A percentile compares a stretch with the other conserved stretches of the same genome.
phyloP scores from a whole-genome alignment of 73 alveolate genomes.

The Symbiodinium pilosum region DNA sequence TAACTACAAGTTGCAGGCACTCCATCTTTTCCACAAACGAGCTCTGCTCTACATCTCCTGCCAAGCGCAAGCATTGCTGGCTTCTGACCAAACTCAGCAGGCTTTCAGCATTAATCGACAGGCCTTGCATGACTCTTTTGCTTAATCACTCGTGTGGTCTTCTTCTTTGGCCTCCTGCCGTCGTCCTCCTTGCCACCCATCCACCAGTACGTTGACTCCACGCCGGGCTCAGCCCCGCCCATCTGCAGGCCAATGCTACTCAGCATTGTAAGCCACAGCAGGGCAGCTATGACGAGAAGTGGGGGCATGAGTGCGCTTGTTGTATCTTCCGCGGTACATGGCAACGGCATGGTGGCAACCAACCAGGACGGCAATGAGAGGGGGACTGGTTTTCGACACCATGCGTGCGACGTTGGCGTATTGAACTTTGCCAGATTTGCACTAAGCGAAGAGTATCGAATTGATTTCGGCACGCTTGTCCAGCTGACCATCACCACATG shows the following conservation, averaged over 20 bases:
- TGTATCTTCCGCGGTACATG: background rate
- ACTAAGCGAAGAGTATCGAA: no score
- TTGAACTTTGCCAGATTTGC: no score
- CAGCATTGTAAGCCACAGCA: slow-evolving; percentile 66
- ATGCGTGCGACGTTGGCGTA: no score
- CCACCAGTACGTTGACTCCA: slow-evolving; percentile 89
- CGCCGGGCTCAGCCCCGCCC: slow-evolving; percentile 87
- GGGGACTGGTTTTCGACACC: no score
- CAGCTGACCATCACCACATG: no score
- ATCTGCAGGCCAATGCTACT: slow-evolving; percentile 73
- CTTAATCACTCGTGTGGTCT: background rate
- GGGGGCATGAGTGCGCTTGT: background rate
- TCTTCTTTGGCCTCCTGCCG: background rate
- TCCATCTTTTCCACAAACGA: no score
- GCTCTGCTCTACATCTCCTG: no score
- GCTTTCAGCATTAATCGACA: slow-evolving; percentile 4
- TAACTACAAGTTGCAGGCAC: no score
- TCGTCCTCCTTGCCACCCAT: slow-evolving; percentile 15
- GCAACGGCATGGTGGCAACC: background rate
- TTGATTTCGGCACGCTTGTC: no score
- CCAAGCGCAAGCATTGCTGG: no score
- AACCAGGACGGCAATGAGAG: background rate
- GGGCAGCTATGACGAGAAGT: slow-evolving; percentile 26
- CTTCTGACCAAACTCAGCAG: no score
- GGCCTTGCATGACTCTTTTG: background rate